Conservation (phyloP, 2,329 filamentous ascomycete genomes). For the Cordyceps cicadae region DNA sequence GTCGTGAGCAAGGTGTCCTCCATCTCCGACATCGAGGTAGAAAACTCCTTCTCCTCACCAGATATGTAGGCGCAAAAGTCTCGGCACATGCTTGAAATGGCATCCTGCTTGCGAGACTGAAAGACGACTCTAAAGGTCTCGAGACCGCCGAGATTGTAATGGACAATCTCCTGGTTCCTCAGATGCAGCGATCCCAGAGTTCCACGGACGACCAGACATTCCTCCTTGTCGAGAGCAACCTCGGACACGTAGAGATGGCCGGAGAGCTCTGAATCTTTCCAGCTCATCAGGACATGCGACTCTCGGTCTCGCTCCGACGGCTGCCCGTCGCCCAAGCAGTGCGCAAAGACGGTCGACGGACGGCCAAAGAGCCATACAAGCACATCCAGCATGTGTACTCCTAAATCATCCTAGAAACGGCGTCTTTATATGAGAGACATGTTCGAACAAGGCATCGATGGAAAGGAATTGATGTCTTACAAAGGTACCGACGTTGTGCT, state of each 20-base stretch:
- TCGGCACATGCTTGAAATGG: background rate
- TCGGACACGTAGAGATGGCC: slow-evolving; percentile 5
- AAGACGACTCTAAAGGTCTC: background rate
- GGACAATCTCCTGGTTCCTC: background rate
- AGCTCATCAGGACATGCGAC: background rate
- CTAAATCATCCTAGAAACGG: background rate
- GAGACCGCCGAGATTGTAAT: background rate
- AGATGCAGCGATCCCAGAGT: background rate
- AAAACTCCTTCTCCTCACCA: background rate
- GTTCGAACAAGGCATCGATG: background rate
- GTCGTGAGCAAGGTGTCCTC: slow-evolving; percentile 1
- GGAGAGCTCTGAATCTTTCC: background rate
- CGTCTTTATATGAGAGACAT: background rate
- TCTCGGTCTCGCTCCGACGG: background rate
- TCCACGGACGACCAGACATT: background rate
- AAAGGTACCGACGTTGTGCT: slow-evolving; percentile 3
- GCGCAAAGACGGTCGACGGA: background rate
- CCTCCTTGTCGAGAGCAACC: background rate
- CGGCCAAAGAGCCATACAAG: slow-evolving; percentile 8
- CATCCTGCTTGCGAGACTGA: slow-evolving; percentile 1
- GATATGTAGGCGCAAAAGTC: background rate
- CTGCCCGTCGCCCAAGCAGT: background rate
- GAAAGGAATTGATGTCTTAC: background rate
- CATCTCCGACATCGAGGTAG: background rate
- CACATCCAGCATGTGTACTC: slow-evolving; percentile 4